Conservation (phyloP, 2,329 filamentous ascomycete species). For the Scolecobasidium constrictum region DNA sequence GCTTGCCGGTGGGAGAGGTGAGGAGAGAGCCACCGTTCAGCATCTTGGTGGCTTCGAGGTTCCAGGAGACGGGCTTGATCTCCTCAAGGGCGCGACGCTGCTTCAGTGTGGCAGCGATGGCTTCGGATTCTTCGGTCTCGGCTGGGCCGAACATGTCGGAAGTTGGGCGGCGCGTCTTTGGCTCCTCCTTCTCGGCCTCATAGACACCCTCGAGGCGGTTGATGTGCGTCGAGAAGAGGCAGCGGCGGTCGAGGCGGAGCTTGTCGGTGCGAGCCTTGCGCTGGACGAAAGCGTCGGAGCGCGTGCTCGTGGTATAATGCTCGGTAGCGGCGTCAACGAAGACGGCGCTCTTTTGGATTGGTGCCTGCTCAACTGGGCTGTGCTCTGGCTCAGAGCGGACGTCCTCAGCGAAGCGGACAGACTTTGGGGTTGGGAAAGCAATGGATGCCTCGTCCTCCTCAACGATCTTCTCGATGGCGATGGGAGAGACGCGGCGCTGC, state of each 20-base stretch:
- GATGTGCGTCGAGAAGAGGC: constrained; percentile 60
- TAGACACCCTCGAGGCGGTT: constrained; percentile 79
- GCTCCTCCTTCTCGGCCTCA: constrained; percentile 49
- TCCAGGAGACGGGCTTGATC: constrained; percentile 49
- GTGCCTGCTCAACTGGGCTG: constrained; percentile 36
- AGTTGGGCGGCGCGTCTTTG: constrained; percentile 35
- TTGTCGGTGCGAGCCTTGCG: constrained; percentile 79
- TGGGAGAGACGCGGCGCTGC: constrained; percentile 35
- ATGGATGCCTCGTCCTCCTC: constrained; percentile 2
- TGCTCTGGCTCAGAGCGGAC: constrained; percentile 1
- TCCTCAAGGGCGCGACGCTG: constrained; percentile 72
- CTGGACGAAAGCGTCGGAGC: constrained; percentile 72
- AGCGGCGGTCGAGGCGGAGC: constrained; percentile 71
- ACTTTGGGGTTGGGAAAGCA: constrained; percentile 37
- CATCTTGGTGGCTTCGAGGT: constrained; percentile 49
- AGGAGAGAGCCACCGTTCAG: constrained; percentile 51
- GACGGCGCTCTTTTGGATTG: constrained; percentile 36
- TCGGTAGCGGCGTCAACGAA: constrained; percentile 81
- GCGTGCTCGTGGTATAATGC: constrained; percentile 55
- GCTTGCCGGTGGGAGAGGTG: constrained; percentile 43
- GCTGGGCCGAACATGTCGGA: constrained; percentile 14
- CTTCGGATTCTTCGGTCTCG: constrained; percentile 34
- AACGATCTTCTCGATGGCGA: constrained; percentile 2
- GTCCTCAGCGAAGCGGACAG: constrained; percentile 55
- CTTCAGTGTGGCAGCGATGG: constrained; percentile 48